Percentiles rank a stretch among this genome's conserved stretches.
Conservation (phyloP, 768 basidiomycete species). For the Termitomyces eurrhizus region DNA sequence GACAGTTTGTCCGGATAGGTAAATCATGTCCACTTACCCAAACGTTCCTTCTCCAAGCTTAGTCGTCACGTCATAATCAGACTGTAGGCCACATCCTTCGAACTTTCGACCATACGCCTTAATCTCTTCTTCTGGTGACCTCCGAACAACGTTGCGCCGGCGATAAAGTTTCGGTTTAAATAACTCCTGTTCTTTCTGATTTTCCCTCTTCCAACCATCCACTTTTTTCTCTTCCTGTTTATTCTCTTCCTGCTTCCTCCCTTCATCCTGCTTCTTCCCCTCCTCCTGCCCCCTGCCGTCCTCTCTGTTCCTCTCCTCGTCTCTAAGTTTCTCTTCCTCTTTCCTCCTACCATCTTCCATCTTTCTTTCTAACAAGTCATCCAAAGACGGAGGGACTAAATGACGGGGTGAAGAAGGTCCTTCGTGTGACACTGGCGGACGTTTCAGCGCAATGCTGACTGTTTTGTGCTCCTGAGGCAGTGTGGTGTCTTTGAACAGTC, state of each 20-base stretch:
- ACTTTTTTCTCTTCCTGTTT: not conserved
- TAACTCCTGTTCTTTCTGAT: conserved; percentile 21
- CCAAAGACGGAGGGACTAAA: conserved; percentile 17
- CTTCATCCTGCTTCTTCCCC: not conserved
- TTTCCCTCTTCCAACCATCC: conserved; percentile 8
- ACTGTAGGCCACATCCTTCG: conserved; percentile 64
- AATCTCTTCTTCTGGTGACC: conserved; percentile 62
- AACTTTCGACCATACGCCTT: conserved; percentile 66
- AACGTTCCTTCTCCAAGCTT: conserved; percentile 98
- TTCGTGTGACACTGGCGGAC: conserved; percentile 40
- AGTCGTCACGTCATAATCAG: conserved; percentile 75
- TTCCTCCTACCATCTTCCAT: conserved; percentile 5
- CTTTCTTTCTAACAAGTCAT: conserved; percentile 7
- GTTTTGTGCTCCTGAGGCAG: conserved; percentile 30
- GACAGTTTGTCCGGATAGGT: conserved; percentile 7
- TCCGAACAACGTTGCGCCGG: conserved; percentile 41
- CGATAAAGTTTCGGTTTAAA: conserved; percentile 20
- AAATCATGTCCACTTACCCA: conserved; percentile 55
- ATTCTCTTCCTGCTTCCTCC: not conserved
- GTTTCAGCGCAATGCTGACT: conserved; percentile 42
- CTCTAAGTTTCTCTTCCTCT: conserved; percentile 8
- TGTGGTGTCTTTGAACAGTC: conserved; percentile 19
- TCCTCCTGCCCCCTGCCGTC: not conserved
- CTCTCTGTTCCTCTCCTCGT: conserved; percentile 3
- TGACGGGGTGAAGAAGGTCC: conserved; percentile 42